Evolutionary conservation across 129 eudicot species (phyloP).

Genomic region (Artemisia tridentata): DNA sequence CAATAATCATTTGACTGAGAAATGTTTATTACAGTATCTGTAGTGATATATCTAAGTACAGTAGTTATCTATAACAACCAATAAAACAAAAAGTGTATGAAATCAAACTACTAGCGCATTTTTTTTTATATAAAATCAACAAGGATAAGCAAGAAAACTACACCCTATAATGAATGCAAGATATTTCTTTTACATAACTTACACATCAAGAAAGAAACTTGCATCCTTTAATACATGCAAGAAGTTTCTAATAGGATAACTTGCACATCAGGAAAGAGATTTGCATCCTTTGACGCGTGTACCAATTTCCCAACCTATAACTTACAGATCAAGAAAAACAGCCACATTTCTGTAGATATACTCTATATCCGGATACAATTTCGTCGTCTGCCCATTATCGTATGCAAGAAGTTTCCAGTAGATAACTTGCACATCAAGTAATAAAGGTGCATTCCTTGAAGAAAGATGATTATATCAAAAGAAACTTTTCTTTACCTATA

Average conservation of each 20-base stretch:
- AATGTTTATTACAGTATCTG: too few species aligned
- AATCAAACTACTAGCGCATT: too few species aligned
- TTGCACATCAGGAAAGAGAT: slow-evolving; percentile 13
- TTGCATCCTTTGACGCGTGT: neutral
- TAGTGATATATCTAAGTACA: too few species aligned
- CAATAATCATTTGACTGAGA: too few species aligned
- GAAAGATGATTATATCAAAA: slow-evolving; percentile 2
- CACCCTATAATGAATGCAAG: slow-evolving; percentile 13
- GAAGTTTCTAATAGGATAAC: slow-evolving; percentile 23
- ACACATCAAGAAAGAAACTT: slow-evolving; percentile 14
- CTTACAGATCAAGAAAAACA: slow-evolving; percentile 20
- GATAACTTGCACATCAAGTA: slow-evolving; percentile 19
- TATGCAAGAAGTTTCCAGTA: neutral
- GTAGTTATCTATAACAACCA: too few species aligned
- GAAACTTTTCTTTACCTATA: slow-evolving; percentile 27
- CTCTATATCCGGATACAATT: neutral
- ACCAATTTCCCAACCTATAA: neutral
- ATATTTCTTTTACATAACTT: slow-evolving; percentile 24
- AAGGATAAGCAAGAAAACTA: slow-evolving; percentile 16
- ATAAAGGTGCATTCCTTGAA: slow-evolving; percentile 10
- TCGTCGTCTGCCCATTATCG: neutral
- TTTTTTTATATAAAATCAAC: too few species aligned
- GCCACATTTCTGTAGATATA: slow-evolving; percentile 1
- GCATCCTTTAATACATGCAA: slow-evolving; percentile 36
- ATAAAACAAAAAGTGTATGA: too few species aligned